Percentiles rank a stretch among this genome's conserved stretches.
phyloP scores from a whole-genome alignment of 495 filamentous ascomycete genomes.

The Aspergillus nanangensis region DNA sequence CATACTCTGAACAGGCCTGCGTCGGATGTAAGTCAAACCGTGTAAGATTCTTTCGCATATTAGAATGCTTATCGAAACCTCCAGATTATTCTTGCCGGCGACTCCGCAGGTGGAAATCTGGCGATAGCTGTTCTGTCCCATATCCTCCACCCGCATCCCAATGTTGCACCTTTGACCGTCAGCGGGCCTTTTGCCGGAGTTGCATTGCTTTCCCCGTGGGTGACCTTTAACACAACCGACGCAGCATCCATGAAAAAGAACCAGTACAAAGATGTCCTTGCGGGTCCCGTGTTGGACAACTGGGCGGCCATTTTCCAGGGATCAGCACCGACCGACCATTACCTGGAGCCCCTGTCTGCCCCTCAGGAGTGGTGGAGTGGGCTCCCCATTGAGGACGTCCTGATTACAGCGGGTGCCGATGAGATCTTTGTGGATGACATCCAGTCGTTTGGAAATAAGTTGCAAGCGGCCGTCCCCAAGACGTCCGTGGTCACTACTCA shows the following conservation, averaged over 20 bases:
- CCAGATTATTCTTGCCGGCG: conserved; percentile 42
- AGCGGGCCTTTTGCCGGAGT: neutral
- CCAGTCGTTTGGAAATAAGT: neutral
- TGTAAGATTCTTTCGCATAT: neutral
- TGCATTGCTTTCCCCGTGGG: conserved; percentile 9
- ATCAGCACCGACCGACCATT: conserved; percentile 4
- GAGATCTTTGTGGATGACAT: conserved; percentile 10
- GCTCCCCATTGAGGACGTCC: conserved; percentile 2
- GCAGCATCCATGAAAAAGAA: conserved; percentile 5
- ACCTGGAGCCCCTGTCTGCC: conserved; percentile 11
- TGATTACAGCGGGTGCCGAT: conserved; percentile 9
- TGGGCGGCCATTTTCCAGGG: conserved; percentile 9
- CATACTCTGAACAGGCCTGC: neutral
- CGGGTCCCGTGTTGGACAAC: neutral
- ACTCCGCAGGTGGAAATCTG: conserved; percentile 54
- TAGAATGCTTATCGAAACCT: neutral
- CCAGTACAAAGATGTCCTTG: conserved; percentile 6
- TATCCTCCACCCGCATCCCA: conserved; percentile 46
- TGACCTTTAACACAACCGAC: conserved; percentile 6
- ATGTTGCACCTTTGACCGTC: conserved; percentile 15
- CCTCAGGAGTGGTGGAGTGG: conserved; percentile 10
- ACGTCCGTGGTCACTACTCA: neutral
- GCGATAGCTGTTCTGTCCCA: conserved; percentile 43
- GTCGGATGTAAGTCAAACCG: neutral
- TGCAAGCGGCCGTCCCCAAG: neutral